Conservation (phyloP, 352 stramenopile genomes). For the Phytophthora uliginosa region DNA sequence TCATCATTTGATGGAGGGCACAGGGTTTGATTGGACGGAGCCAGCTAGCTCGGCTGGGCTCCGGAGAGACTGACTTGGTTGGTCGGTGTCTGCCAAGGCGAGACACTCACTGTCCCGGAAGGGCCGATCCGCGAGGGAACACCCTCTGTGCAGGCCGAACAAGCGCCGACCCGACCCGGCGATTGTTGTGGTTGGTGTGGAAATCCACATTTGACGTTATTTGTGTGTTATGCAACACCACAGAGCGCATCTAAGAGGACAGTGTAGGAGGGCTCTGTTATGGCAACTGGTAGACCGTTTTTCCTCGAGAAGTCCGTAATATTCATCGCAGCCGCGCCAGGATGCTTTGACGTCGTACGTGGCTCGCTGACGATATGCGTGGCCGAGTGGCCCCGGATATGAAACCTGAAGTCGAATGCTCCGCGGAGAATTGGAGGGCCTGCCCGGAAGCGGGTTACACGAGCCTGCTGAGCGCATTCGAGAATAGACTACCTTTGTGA, state of each 20-base stretch:
- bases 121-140: too few species aligned
- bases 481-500: slow-evolving; percentile 26
- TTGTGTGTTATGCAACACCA: too few species aligned
- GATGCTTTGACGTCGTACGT: background rate
- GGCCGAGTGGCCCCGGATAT: slow-evolving; percentile 1
- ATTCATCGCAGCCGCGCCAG: background rate
- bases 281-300: background rate
- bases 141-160: too few species aligned
- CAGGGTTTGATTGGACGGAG: too few species aligned
- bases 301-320: slow-evolving; percentile 22
- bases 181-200: too few species aligned
- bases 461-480: slow-evolving; percentile 18
- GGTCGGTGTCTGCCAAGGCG: too few species aligned
- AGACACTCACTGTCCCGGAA: too few species aligned
- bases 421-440: slow-evolving; percentile 1
- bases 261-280: background rate
- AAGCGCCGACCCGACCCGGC: too few species aligned
- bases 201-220: too few species aligned
- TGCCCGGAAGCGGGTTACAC: background rate
- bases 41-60: too few species aligned
- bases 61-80: too few species aligned
- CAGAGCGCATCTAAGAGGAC: background rate
- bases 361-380: slow-evolving; percentile 2
- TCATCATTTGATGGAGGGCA: too few species aligned
- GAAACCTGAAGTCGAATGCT: slow-evolving; percentile 18